Percentiles rank a stretch among this genome's conserved stretches.
Evolutionary conservation across 192 early-diverging fungal genomes (phyloP).

Genomic region (Lobosporangium transversale): DNA sequence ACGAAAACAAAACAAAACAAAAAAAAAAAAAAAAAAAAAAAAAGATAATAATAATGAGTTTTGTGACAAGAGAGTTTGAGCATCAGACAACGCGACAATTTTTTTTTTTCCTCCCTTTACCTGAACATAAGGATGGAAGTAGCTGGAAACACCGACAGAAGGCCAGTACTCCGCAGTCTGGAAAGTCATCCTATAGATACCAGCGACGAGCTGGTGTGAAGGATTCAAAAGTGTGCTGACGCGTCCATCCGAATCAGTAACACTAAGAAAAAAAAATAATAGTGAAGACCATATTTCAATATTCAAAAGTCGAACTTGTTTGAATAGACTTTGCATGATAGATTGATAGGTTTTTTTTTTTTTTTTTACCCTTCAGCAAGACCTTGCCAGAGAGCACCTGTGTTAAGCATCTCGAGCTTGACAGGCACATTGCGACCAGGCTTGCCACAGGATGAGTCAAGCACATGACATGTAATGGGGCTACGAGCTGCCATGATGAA

Average conservation of each 20-base stretch:
- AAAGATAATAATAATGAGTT: no score
- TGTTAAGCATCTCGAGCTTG: conserved; percentile 65
- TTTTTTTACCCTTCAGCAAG: conserved; percentile 39
- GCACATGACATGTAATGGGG: conserved; percentile 90
- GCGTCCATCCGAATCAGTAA: conserved; percentile 83
- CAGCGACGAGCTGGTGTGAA: conserved; percentile 67
- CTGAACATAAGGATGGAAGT: conserved; percentile 86
- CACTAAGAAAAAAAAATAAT: conserved; percentile 3
- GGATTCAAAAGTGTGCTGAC: conserved; percentile 70
- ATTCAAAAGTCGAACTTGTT: no score
- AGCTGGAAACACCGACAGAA: conserved; percentile 63
- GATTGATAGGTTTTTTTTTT: no score
- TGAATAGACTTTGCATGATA: no score
- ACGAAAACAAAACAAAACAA: no score
- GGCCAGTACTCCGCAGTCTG: conserved; percentile 76
- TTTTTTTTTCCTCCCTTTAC: no score
- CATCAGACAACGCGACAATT: no score
- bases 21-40: background rate
- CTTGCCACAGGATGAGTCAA: conserved; percentile 80
- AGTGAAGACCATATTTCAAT: no score
- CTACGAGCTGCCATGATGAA: conserved; percentile 56
- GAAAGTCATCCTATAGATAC: conserved; percentile 85
- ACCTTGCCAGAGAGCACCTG: conserved; percentile 48
- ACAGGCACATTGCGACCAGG: conserved; percentile 81
- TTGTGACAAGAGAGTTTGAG: no score